phyloP scores from a whole-genome alignment of 768 basidiomycete genomes.

The Austroboletus festivus region DNA sequence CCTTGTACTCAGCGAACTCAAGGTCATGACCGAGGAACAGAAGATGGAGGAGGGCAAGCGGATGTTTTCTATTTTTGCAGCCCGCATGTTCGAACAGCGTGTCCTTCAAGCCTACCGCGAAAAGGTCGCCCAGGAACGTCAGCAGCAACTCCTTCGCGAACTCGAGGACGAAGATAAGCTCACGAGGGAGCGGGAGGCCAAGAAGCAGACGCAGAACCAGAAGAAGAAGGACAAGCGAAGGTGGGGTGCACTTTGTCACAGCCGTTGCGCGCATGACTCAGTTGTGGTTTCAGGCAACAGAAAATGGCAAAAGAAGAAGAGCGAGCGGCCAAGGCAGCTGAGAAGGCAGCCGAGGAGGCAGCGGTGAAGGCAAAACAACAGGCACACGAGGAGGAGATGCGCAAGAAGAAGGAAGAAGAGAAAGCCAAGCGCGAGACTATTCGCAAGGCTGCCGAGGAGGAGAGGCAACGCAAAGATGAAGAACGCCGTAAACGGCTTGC shows the following conservation, averaged over 20 bases:
- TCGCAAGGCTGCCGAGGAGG: conserved; percentile 78
- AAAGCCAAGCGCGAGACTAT: conserved; percentile 71
- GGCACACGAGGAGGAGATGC: conserved; percentile 76
- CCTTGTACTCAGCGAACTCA: conserved; percentile 9
- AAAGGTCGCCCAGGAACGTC: conserved; percentile 93
- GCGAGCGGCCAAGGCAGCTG: conserved; percentile 76
- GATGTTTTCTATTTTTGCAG: conserved; percentile 99
- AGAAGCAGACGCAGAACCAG: conserved; percentile 91
- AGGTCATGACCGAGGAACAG: conserved; percentile 91
- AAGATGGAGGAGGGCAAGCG: conserved; percentile 99
- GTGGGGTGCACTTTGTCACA: conserved; percentile 43
- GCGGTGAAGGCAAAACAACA: conserved; percentile 71
- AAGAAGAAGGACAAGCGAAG: conserved; percentile 99
- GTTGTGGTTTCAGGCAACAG: conserved; percentile 59
- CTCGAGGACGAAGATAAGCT: conserved; percentile 93
- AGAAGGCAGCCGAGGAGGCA: conserved; percentile 84
- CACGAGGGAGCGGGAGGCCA: conserved; percentile 83
- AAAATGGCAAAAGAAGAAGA: conserved; percentile 93
- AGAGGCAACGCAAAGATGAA: conserved; percentile 79
- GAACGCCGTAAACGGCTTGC: conserved; percentile 71
- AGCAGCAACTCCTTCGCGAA: conserved; percentile 88
- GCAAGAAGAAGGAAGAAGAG: conserved; percentile 85
- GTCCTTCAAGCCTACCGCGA: conserved; percentile 96
- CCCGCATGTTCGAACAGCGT: conserved; percentile 98
- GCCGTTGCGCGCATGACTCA: conserved; percentile 4